Percentiles rank a stretch among this genome's conserved stretches.
Conservation (phyloP, 1,139 yeast species). For the Debaryomyces sp. region DNA sequence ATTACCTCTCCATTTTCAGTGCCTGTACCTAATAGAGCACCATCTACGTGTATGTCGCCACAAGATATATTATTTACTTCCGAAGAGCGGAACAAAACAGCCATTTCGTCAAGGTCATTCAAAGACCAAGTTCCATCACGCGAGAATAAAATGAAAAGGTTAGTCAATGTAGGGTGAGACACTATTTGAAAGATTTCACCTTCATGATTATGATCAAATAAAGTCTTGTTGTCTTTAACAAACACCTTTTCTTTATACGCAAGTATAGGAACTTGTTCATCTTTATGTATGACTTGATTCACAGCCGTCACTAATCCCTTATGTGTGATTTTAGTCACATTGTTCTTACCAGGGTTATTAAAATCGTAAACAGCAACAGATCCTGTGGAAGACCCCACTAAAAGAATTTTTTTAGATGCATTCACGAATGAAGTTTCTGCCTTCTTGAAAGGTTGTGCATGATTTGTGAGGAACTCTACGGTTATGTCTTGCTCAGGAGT, state of each 20-base stretch:
- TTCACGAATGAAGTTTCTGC: conserved; percentile 17
- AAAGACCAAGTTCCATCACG: conserved; percentile 31
- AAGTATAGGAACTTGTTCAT: conserved; percentile 18
- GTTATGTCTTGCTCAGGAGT: conserved; percentile 17
- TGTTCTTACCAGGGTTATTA: conserved; percentile 10
- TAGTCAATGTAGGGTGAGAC: conserved; percentile 38
- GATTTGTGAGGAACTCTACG: conserved; percentile 11
- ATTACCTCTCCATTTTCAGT: conserved; percentile 37
- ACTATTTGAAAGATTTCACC: conserved; percentile 23
- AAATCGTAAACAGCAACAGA: conserved; percentile 22
- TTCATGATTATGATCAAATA: conserved; percentile 7
- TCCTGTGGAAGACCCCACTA: conserved; percentile 28
- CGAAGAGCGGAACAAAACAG: conserved; percentile 13
- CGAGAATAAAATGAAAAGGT: conserved; percentile 31
- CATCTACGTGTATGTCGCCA: conserved; percentile 65
- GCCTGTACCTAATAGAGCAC: conserved; percentile 59
- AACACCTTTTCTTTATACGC: conserved; percentile 22
- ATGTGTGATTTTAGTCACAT: conserved; percentile 14
- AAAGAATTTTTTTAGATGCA: conserved; percentile 14
- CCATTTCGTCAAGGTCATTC: conserved; percentile 19
- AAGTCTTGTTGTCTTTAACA: conserved; percentile 15
- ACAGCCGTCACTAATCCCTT: conserved; percentile 21
- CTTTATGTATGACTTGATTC: conserved; percentile 16
- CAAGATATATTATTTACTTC: conserved; percentile 21
- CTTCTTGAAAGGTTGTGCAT: conserved; percentile 20